A percentile compares a stretch with the other conserved stretches of the same genome.
Conservation (phyloP, 345 rosid species). For the Eutrema japonicum region DNA sequence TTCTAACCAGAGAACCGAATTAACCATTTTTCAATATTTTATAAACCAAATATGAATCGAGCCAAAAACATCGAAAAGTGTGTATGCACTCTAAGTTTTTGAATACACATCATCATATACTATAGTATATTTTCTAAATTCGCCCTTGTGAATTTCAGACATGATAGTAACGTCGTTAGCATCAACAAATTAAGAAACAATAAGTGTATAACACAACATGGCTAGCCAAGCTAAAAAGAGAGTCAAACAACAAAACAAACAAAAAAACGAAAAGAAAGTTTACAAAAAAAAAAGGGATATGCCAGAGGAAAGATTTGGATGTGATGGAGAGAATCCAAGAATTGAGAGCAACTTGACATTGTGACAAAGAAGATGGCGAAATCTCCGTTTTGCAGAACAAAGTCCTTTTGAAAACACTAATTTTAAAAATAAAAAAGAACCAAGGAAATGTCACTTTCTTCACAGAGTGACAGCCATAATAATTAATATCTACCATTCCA, state of each 20-base stretch:
- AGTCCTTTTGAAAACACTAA: constrained; percentile 3
- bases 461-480: constrained; percentile 37
- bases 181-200: background rate
- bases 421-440: background rate
- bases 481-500: constrained; percentile 25
- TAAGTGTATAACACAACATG: background rate
- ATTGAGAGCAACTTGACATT: constrained; percentile 42
- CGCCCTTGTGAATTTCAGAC: background rate
- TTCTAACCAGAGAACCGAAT: background rate
- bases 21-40: background rate
- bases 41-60: no score
- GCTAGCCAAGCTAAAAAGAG: background rate
- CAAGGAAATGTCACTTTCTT: constrained; percentile 46
- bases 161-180: constrained; percentile 14
- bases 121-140: background rate
- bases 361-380: constrained; percentile 47
- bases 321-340: constrained; percentile 40
- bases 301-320: constrained; percentile 31
- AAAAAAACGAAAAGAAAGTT: background rate
- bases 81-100: constrained; percentile 1
- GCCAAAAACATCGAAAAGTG: background rate
- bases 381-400: constrained; percentile 38
- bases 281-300: background rate
- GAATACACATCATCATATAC: background rate
- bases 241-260: background rate